These are phyloP conservation scores for Arbutus unedo DNA, from an alignment of 148 eudicot genomes.

Conservation along the genomic window DNA sequence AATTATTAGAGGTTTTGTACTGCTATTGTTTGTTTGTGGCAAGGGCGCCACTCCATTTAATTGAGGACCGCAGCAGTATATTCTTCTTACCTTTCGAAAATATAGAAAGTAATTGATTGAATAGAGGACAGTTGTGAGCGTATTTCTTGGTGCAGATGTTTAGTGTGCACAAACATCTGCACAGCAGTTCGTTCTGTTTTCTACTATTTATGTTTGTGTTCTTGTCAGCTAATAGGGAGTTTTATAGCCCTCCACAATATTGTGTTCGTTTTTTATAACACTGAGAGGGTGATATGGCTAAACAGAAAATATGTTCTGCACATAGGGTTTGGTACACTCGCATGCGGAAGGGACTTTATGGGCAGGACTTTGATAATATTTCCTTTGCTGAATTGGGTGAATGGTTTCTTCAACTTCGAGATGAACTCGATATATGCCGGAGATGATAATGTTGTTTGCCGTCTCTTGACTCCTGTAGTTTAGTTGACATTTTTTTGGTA, in stretches of 20 bases:
- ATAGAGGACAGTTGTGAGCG: background rate
- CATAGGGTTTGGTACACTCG: background rate
- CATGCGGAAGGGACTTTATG: background rate
- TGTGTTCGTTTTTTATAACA: background rate
- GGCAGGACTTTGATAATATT: background rate
- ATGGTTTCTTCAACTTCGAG: background rate
- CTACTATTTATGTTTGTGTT: background rate
- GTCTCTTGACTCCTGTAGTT: background rate
- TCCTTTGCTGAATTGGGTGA: conserved; percentile 2
- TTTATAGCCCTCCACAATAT: background rate
- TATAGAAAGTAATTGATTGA: background rate
- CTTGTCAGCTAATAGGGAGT: background rate
- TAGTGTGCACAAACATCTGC: too few relatives aligned
- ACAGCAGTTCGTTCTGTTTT: background rate
- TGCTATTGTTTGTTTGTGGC: background rate
- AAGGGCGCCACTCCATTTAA: background rate
- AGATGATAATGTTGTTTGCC: background rate
- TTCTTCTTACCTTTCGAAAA: background rate
- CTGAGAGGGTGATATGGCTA: background rate
- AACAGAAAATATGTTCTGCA: background rate
- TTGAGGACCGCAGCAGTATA: background rate
- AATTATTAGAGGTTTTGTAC: background rate
- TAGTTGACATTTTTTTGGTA: background rate
- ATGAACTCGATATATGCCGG: background rate
- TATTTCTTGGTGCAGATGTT: background rate